Base-by-base conservation (phyloP, 2,329 filamentous ascomycete species). In the Sporothrix humicola region DNA sequence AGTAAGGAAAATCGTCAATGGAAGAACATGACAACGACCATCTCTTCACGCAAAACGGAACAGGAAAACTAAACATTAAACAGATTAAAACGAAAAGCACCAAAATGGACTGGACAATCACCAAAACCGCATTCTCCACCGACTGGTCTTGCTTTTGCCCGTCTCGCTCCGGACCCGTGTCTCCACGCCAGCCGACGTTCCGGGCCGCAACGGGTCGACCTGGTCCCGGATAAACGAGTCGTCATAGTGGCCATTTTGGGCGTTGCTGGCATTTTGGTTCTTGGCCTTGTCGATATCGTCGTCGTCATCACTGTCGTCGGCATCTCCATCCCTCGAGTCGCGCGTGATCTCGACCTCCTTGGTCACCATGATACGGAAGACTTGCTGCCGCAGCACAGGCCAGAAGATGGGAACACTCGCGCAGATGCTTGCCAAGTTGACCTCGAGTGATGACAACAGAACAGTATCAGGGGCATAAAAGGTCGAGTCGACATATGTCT, bases 351-450 rank as follows among this genome's bases (percentile, higher is more conserved):
- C 63, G 12, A 75, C 63, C 63, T 72, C 72, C 31, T 65, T 72
- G 50, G 74, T 79, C 58, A 80, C 76, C 68, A 78, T 77, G 23
- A 80, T 79, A 20, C 74, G 75, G 61, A 76, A 77, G 31, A 79
- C 69, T n/a, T 76, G 74, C 26, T 74, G 73, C 42, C 75, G 74
- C 52, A 79, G 59, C 10, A 79, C 76, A 2, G 79, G 79, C 79
- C 79, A 80, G 74, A 79, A 80, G 17, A 79, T 75, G 20, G 79
- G 79, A 42, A 74, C 66, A 44, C 73, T 72, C 37, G 73, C 73
- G n/a, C 73, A 72, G 73, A 74, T 68, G 37, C 76, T 77, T 4
- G 79, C 78, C 31, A 79, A 72, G 74, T 79, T 77, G 69, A 79
- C 75, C 71, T 80, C 79, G 44, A 80, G 76, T 42, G 78, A 72